These are phyloP conservation scores for Neurospora sp. DNA, from an alignment of 495 filamentous ascomycete genomes.

Conservation along the genomic window DNA sequence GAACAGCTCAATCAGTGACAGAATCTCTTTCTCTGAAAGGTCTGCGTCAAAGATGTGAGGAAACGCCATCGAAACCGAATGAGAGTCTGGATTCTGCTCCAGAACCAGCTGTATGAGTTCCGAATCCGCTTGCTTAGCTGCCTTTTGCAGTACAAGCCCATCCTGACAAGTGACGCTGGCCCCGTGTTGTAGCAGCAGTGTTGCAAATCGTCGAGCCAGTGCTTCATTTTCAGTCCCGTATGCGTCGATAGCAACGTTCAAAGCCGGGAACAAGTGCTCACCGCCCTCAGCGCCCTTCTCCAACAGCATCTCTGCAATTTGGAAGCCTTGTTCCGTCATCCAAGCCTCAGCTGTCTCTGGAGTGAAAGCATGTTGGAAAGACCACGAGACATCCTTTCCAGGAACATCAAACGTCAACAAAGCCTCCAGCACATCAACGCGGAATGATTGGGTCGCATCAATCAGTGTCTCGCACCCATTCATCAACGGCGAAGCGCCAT, in stretches of 20 bases:
- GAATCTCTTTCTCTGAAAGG: conserved; percentile 24
- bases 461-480: conserved; percentile 36
- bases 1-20: conserved; percentile 30
- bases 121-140: conserved; percentile 27
- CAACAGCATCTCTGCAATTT: conserved; percentile 29
- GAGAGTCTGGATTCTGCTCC: conserved; percentile 25
- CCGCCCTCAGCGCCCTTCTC: conserved; percentile 25
- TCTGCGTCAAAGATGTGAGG: conserved; percentile 30
- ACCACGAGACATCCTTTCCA: conserved; percentile 26
- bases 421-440: conserved; percentile 23
- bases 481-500: conserved; percentile 30
- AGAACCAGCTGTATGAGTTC: conserved; percentile 30
- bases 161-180: conserved; percentile 31
- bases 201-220: conserved; percentile 25
- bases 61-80: conserved; percentile 32
- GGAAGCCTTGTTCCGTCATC: conserved; percentile 27
- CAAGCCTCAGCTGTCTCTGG: conserved; percentile 20
- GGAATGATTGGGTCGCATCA: conserved; percentile 26
- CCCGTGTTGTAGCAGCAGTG: conserved; percentile 24
- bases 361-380: conserved; percentile 29
- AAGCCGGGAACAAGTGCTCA: conserved; percentile 24
- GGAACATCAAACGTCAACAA: conserved; percentile 26
- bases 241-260: conserved; percentile 24
- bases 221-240: conserved; percentile 20
- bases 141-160: conserved; percentile 31